Evolutionary conservation across 768 basidiomycete genomes (phyloP).

Genomic region (Fomitopsis pulvina): DNA sequence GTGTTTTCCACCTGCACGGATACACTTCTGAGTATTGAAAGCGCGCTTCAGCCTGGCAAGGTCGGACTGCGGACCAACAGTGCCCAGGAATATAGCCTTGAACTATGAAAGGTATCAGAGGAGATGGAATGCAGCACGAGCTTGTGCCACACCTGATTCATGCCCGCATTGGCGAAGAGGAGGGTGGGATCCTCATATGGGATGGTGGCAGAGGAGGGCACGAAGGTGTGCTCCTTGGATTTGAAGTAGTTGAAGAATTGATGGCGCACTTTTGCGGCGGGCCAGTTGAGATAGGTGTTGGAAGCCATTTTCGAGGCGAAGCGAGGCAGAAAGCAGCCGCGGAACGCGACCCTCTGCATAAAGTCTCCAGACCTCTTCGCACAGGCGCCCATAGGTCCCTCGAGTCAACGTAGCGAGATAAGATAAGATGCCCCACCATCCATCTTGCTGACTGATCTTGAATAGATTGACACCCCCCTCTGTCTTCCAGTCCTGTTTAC

Average conservation of each 20-base stretch:
- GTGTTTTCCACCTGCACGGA: slow-evolving; percentile 97
- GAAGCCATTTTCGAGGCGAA: slow-evolving; percentile 8
- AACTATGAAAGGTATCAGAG: slow-evolving; percentile 45
- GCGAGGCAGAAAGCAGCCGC: background rate
- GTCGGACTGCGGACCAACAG: slow-evolving; percentile 91
- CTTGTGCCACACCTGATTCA: slow-evolving; percentile 69
- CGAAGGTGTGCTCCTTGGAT: slow-evolving; percentile 75
- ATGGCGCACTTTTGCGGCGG: slow-evolving; percentile 76
- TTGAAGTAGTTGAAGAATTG: slow-evolving; percentile 90
- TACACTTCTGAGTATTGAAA: slow-evolving; percentile 97
- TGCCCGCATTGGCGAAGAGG: slow-evolving; percentile 97
- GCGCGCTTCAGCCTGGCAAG: slow-evolving; percentile 88
- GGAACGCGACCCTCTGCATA: background rate
- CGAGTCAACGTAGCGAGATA: background rate
- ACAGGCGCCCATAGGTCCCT: background rate
- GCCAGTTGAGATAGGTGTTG: slow-evolving; percentile 43
- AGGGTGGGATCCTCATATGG: slow-evolving; percentile 98
- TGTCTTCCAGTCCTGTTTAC: too few species aligned
- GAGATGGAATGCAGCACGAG: background rate
- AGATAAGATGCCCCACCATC: background rate
- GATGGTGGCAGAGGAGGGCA: slow-evolving; percentile 86
- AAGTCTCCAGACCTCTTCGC: too few species aligned
- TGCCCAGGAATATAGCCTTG: slow-evolving; percentile 97
- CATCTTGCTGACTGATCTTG: background rate
- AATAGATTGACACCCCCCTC: background rate